Percentiles rank a stretch among this genome's conserved stretches.
phyloP scores from a whole-genome alignment of 2,329 filamentous ascomycete species.

The Gnomoniopsis sp. region DNA sequence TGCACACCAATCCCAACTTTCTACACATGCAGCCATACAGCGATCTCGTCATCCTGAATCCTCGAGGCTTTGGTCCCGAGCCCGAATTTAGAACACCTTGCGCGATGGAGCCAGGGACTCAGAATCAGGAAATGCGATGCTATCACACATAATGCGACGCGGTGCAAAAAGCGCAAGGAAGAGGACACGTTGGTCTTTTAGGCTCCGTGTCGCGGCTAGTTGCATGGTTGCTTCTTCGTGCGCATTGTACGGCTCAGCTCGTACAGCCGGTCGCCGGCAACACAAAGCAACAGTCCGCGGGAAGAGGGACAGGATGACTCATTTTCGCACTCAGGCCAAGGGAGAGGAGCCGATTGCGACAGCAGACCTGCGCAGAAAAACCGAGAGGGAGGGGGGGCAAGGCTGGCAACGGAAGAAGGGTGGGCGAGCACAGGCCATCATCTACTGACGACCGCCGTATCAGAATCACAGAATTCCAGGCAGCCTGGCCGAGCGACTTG shows the following conservation, averaged over 20 bases:
- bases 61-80: not conserved
- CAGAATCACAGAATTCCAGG: slow-evolving; percentile 7
- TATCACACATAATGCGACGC: not conserved
- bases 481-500: slow-evolving; percentile 2
- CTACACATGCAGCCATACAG: not conserved
- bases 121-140: slow-evolving; percentile 1
- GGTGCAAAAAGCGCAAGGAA: not conserved
- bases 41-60: not conserved
- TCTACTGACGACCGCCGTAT: slow-evolving; percentile 9
- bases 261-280: not conserved
- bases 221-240: not conserved
- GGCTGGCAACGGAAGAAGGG: slow-evolving; percentile 9
- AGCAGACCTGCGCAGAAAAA: not conserved
- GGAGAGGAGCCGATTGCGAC: not conserved
- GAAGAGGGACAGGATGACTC: slow-evolving; percentile 14
- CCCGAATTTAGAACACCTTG: slow-evolving; percentile 6
- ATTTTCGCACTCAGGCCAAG: slow-evolving; percentile 3
- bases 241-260: slow-evolving; percentile 3
- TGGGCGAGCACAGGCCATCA: slow-evolving; percentile 15
- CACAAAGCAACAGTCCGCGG: slow-evolving; percentile 6
- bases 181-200: slow-evolving; percentile 2
- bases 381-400: slow-evolving; percentile 8
- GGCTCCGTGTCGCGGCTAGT: not conserved
- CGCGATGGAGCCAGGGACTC: not conserved
- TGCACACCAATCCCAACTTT: not conserved